phyloP scores from a whole-genome alignment of 1,139 yeast species.

The Yamadazyma sp. region DNA sequence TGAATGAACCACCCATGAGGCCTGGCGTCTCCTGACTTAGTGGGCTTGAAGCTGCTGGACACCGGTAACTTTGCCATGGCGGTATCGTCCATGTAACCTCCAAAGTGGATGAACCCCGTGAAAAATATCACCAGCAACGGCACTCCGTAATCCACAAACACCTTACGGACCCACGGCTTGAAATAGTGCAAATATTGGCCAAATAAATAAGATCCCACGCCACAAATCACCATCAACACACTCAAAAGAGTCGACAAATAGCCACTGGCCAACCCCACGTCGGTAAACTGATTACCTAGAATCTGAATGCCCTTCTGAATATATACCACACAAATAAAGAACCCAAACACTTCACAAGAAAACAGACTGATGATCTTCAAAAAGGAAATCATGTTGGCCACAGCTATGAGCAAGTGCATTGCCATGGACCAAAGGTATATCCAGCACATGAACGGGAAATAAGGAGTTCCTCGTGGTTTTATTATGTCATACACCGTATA shows the following conservation, averaged over 20 bases:
- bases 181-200: constrained; percentile 63
- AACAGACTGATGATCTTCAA: constrained; percentile 74
- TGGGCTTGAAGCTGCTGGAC: constrained; percentile 76
- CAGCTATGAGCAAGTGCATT: constrained; percentile 72
- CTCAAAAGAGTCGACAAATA: constrained; percentile 77
- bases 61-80: constrained; percentile 65
- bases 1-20: constrained; percentile 73
- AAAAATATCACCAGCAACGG: constrained; percentile 83
- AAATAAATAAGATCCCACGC: constrained; percentile 61
- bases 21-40: constrained; percentile 39
- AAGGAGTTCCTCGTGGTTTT: constrained; percentile 62
- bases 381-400: constrained; percentile 66
- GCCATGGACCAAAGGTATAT: constrained; percentile 88
- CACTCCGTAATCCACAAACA: constrained; percentile 82
- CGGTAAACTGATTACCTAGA: constrained; percentile 63
- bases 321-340: constrained; percentile 87
- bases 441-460: constrained; percentile 96
- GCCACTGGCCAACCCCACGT: constrained; percentile 53
- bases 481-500: constrained; percentile 87
- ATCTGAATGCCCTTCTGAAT: constrained; percentile 89
- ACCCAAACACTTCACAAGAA: constrained; percentile 92
- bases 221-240: constrained; percentile 70
- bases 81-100: constrained; percentile 60
- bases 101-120: constrained; percentile 89
- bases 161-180: constrained; percentile 58